These are phyloP conservation scores for Apiotrichum porosum DNA, from an alignment of 1,284 basidiomycete genomes.

Conservation along the genomic window DNA sequence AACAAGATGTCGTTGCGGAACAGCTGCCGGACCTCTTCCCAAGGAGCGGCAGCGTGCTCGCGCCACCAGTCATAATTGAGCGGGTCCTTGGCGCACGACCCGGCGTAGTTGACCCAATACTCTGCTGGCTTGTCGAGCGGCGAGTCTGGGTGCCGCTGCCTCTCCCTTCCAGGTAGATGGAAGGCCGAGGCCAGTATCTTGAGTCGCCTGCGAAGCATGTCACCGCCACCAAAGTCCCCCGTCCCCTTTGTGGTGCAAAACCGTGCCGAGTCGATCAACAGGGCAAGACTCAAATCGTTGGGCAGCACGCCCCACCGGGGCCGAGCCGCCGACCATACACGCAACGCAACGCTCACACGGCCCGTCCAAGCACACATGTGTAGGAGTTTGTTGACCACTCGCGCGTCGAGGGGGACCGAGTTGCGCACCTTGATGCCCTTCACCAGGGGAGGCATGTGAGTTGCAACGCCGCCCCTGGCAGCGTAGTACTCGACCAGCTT, in stretches of 20 bases:
- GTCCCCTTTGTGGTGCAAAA: too few species aligned
- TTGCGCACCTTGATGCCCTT: neutral
- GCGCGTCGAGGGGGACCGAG: constrained; percentile 25
- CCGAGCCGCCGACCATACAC: constrained; percentile 30
- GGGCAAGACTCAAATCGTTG: too few species aligned
- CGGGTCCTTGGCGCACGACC: neutral
- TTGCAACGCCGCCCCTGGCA: neutral
- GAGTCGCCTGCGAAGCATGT: too few species aligned
- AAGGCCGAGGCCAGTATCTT: too few species aligned
- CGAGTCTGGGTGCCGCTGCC: too few species aligned
- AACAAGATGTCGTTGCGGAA: constrained; percentile 34
- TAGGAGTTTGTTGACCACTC: constrained; percentile 34
- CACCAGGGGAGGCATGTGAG: too few species aligned
- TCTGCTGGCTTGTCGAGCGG: neutral
- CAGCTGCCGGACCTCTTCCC: constrained; percentile 28
- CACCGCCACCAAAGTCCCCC: too few species aligned
- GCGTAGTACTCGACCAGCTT: constrained; percentile 26
- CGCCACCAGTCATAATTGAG: constrained; percentile 14
- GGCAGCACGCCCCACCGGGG: constrained; percentile 35
- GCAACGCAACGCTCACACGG: constrained; percentile 27
- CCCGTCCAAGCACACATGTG: constrained; percentile 15
- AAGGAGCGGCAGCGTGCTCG: constrained; percentile 19
- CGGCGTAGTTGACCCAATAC: neutral
- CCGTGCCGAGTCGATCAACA: constrained; percentile 34
- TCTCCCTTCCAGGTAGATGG: too few species aligned